Evolutionary conservation across 2,329 filamentous ascomycete genomes (phyloP).

Genomic region (Diaporthe sp.): DNA sequence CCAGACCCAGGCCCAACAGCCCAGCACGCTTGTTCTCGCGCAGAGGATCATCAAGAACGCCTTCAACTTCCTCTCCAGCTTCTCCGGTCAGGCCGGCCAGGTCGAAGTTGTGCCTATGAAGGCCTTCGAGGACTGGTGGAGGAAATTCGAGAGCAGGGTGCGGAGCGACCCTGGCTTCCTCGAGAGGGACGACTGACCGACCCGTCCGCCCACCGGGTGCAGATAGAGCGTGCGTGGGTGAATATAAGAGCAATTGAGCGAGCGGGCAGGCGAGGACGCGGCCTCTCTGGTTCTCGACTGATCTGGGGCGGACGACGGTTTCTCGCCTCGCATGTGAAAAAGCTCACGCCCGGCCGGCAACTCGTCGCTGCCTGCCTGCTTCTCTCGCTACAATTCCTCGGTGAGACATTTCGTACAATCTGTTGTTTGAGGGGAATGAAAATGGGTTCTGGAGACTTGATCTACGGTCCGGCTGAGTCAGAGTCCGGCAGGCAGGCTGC

Average conservation of each 20-base stretch:
- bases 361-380: neutral
- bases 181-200: constrained; percentile 67
- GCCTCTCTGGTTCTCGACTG: constrained; percentile 3
- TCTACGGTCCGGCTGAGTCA: constrained; percentile 18
- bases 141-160: constrained; percentile 91
- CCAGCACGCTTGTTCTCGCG: constrained; percentile 83
- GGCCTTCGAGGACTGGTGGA: constrained; percentile 98
- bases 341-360: constrained; percentile 19
- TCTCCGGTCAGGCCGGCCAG: constrained; percentile 74
- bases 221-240: neutral
- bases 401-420: neutral
- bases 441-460: neutral
- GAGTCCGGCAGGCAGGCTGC: neutral
- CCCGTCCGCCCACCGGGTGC: neutral
- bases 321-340: constrained; percentile 3
- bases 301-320: neutral
- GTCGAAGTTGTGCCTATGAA: constrained; percentile 93
- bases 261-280: neutral
- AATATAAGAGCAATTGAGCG: neutral
- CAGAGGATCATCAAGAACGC: constrained; percentile 97
- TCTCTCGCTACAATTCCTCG: neutral
- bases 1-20: constrained; percentile 50
- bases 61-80: constrained; percentile 95
- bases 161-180: constrained; percentile 90
- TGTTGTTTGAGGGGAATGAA: neutral